Evolutionary conservation across 2,329 filamentous ascomycete species (phyloP), one percentile per base, ranked within the genome.

Genomic region (Lizonia empirigonia): DNA sequence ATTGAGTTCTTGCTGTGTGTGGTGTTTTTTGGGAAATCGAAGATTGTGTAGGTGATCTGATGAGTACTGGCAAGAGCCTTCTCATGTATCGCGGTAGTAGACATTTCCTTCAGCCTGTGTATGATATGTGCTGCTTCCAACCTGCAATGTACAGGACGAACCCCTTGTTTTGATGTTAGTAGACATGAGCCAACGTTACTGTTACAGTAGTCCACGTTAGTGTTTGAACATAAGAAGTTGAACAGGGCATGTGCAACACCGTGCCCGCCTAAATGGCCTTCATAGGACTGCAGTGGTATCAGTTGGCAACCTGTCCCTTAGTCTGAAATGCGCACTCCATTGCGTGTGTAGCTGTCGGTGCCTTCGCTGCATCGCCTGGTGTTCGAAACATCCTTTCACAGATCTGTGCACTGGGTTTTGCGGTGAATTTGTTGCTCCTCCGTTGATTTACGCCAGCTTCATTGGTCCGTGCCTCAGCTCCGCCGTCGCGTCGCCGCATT

Each of bases 371-470:
- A n/a, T 20, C 19, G 27, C 23, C 20, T 33, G 27, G 8, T 18
- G 34, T 19, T 22, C 20, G n/a, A 18, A 7, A 13, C 27, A 5
- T 16, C 16, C 6, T 24, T n/a, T 18, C 30, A 13, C 23, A 27
- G 26, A 30, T 13, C 27, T 30, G 27, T 15, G 27, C 15, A 30
- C 5, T 30, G 27, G 8, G 13, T 30, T 29, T 36, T 34, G 35
- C 27, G 22, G 39, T 48, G 34, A 49, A 40, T 46, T 39, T 39
- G 37, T 34, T 40, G 36, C 44, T 35, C 34, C 18, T 24, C 23
- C 46, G 15, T 44, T 16, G 19, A 39, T 46, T n/a, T 45, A 53
- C 44, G 20, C 42, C 41, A 42, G 39, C 42, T 45, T 23, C 1
- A 29, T 33, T 50, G 49, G 42, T n/a, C 42, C 18, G 40, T 38